These are phyloP conservation scores for Phytophthora constricta DNA, from an alignment of 352 stramenopile species.

Conservation along the genomic window DNA sequence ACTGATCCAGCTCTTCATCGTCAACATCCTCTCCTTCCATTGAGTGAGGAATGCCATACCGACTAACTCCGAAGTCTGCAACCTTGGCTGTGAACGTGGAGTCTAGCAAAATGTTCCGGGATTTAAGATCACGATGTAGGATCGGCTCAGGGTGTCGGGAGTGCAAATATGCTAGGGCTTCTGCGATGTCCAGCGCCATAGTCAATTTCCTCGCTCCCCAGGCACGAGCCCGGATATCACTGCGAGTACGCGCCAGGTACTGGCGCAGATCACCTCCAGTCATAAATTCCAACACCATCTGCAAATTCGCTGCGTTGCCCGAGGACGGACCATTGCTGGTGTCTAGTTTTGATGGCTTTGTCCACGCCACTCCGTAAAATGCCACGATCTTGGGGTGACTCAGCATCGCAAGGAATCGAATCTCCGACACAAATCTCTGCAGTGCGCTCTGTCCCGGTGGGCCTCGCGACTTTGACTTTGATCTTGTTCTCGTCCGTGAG, in stretches of 20 bases:
- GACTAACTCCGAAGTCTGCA: constrained; percentile 72
- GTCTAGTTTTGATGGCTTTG: constrained; percentile 23
- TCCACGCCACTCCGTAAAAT: constrained; percentile 84
- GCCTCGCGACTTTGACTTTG: constrained; percentile 34
- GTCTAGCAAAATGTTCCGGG: constrained; percentile 69
- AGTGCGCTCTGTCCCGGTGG: constrained; percentile 18
- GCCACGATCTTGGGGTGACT: constrained; percentile 81
- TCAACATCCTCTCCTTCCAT: constrained; percentile 26
- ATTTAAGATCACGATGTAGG: constrained; percentile 79
- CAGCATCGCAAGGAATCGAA: constrained; percentile 66
- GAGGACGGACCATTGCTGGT: constrained; percentile 4
- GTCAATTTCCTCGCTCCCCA: constrained; percentile 67
- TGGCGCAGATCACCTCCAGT: constrained; percentile 64
- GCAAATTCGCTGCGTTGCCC: constrained; percentile 49
- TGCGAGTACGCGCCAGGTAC: constrained; percentile 48
- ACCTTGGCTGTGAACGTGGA: constrained; percentile 67
- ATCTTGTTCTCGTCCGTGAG: constrained; percentile 26
- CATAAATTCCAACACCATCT: constrained; percentile 82
- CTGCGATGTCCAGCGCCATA: constrained; percentile 65
- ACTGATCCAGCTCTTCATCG: constrained; percentile 17
- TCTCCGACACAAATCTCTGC: constrained; percentile 65
- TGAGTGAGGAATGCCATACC: constrained; percentile 39
- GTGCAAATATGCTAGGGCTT: constrained; percentile 75
- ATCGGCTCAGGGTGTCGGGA: constrained; percentile 51
- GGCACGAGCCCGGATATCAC: constrained; percentile 28